Conservation (phyloP, 2,329 filamentous ascomycete species). For the Beauveria rudraprayagi region DNA sequence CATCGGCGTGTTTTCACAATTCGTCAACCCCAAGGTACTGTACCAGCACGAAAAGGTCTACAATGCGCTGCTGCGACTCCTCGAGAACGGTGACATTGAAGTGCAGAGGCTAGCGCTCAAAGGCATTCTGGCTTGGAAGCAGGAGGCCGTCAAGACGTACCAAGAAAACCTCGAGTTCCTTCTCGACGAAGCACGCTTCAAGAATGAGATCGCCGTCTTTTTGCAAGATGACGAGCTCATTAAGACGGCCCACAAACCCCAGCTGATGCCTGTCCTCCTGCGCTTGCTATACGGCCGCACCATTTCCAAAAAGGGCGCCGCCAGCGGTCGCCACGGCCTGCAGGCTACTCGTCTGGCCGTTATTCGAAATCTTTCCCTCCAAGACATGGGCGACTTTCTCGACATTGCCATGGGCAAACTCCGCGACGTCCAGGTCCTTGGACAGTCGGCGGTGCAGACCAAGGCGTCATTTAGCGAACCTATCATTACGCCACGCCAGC, state of each 20-base stretch:
- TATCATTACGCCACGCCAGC: constrained; percentile 62
- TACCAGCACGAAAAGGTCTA: constrained; percentile 73
- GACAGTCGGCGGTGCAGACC: constrained; percentile 35
- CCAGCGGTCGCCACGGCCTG: constrained; percentile 71
- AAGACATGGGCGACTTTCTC: constrained; percentile 74
- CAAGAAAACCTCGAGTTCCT: constrained; percentile 80
- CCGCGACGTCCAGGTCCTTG: constrained; percentile 49
- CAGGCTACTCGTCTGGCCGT: constrained; percentile 74
- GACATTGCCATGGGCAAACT: constrained; percentile 71
- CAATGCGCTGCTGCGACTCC: constrained; percentile 61
- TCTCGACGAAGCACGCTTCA: constrained; percentile 83
- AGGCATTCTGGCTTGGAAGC: constrained; percentile 84
- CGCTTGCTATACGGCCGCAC: constrained; percentile 83
- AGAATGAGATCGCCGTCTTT: constrained; percentile 87
- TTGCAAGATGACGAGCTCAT: constrained; percentile 69
- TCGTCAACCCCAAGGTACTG: constrained; percentile 76
- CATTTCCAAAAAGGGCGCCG: constrained; percentile 70
- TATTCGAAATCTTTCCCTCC: constrained; percentile 65
- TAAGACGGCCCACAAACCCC: constrained; percentile 60
- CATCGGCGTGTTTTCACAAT: constrained; percentile 73
- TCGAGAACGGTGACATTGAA: constrained; percentile 84
- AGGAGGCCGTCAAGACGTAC: constrained; percentile 65
- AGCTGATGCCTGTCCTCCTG: constrained; percentile 78
- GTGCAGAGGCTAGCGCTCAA: constrained; percentile 81
- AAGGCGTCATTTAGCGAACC: constrained; percentile 49